Conservation (phyloP, 1,284 basidiomycete genomes). For the Takashimella tepidaria region DNA sequence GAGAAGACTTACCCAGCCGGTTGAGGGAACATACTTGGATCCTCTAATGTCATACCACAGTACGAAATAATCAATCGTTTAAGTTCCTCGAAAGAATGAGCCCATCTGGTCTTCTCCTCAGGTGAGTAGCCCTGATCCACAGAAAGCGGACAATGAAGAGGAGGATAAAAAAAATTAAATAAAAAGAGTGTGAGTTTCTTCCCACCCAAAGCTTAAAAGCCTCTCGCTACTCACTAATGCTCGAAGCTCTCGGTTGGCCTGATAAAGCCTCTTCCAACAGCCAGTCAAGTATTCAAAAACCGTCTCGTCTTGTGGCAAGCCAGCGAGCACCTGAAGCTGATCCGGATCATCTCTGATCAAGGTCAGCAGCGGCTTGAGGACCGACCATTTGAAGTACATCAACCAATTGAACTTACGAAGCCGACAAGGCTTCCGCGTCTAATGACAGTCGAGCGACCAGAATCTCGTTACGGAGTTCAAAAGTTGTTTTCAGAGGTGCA, state of each 20-base stretch:
- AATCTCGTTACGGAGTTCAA: conserved; percentile 52
- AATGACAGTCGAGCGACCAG: conserved; percentile 84
- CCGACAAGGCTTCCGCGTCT: conserved; percentile 63
- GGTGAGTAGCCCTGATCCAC: conserved; percentile 56
- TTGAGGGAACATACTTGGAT: conserved; percentile 87
- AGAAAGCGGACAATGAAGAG: not conserved
- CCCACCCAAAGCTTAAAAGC: conserved; percentile 1
- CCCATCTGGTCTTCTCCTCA: conserved; percentile 59
- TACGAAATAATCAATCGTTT: conserved; percentile 82
- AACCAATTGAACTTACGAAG: conserved; percentile 24
- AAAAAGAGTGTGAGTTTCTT: too few species aligned
- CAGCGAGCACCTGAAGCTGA: conserved; percentile 68
- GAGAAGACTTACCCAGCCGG: conserved; percentile 63
- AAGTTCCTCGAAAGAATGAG: conserved; percentile 62
- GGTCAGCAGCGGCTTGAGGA: not conserved
- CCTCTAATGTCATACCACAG: conserved; percentile 80
- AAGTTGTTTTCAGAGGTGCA: conserved; percentile 37
- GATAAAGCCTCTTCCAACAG: conserved; percentile 80
- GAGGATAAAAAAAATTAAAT: too few species aligned
- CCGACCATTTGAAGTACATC: too few species aligned
- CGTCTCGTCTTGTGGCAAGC: conserved; percentile 71
- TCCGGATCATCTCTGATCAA: conserved; percentile 71
- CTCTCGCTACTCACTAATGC: conserved; percentile 56
- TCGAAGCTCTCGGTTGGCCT: conserved; percentile 54
- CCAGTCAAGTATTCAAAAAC: conserved; percentile 85